Percentiles rank a stretch among this genome's conserved stretches.
Conservation (phyloP, 495 filamentous ascomycete genomes). For the Bathelium albidoporum region DNA sequence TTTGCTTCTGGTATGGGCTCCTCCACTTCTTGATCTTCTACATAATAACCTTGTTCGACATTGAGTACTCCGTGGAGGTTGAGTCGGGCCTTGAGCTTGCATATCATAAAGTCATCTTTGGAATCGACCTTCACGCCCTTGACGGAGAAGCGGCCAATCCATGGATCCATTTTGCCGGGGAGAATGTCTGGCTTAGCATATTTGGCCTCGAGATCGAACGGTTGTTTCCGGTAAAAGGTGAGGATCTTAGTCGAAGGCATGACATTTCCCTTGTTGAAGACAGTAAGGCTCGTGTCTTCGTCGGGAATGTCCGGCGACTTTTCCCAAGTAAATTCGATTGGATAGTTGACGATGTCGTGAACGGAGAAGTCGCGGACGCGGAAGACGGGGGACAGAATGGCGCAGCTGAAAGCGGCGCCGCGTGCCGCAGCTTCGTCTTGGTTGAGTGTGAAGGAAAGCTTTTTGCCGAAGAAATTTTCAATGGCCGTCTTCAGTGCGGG, state of each 20-base stretch:
- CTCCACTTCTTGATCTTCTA: constrained; percentile 96
- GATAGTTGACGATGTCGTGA: constrained; percentile 95
- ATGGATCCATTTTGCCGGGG: constrained; percentile 86
- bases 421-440: constrained; percentile 95
- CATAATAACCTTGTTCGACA: constrained; percentile 93
- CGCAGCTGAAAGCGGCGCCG: constrained; percentile 95
- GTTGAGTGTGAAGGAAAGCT: constrained; percentile 92
- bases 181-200: constrained; percentile 79
- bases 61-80: constrained; percentile 96
- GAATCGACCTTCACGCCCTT: constrained; percentile 41
- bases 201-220: constrained; percentile 91
- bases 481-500: constrained; percentile 86
- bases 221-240: constrained; percentile 97
- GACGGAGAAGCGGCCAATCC: constrained; percentile 83
- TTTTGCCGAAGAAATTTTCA: constrained; percentile 81
- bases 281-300: constrained; percentile 92
- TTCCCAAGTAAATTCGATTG: constrained; percentile 99
- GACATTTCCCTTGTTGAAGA: constrained; percentile 95
- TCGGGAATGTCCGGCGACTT: constrained; percentile 97
- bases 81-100: constrained; percentile 96
- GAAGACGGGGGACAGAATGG: constrained; percentile 96
- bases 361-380: constrained; percentile 96
- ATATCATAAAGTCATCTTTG: constrained; percentile 68
- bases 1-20: constrained; percentile 63
- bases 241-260: constrained; percentile 99